Evolutionary conservation across 2,329 filamentous ascomycete species (phyloP).

Genomic region (Colletotrichum eleusines): DNA sequence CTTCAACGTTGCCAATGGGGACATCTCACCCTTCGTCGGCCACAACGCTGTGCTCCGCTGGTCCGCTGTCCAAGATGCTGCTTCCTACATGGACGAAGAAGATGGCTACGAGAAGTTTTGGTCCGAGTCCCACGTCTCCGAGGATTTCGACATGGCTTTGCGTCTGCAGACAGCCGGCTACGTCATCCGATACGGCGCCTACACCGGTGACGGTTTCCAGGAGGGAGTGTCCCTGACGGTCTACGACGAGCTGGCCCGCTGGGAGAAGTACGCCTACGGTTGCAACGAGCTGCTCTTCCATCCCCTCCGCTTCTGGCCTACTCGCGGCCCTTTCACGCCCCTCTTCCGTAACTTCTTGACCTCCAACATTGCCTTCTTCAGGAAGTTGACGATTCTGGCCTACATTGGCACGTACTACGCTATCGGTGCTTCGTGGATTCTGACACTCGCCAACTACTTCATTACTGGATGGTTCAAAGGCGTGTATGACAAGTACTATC

Average conservation of each 20-base stretch:
- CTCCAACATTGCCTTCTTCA: slow-evolving; percentile 72
- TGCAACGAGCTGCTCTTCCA: slow-evolving; percentile 79
- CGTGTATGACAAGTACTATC: slow-evolving; percentile 74
- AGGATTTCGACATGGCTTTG: slow-evolving; percentile 82
- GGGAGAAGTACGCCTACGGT: slow-evolving; percentile 81
- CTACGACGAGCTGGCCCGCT: slow-evolving; percentile 78
- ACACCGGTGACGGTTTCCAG: slow-evolving; percentile 77
- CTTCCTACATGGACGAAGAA: slow-evolving; percentile 56
- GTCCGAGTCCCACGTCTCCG: slow-evolving; percentile 81
- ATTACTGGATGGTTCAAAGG: slow-evolving; percentile 79
- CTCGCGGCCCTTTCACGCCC: slow-evolving; percentile 72
- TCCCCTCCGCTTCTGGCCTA: slow-evolving; percentile 72
- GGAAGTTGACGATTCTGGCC: slow-evolving; percentile 78
- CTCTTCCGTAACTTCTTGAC: slow-evolving; percentile 72
- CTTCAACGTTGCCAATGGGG: slow-evolving; percentile 77
- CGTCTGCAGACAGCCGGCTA: slow-evolving; percentile 78
- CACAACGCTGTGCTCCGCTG: slow-evolving; percentile 83
- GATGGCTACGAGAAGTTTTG: slow-evolving; percentile 76
- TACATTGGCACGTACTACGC: slow-evolving; percentile 77
- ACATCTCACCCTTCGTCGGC: slow-evolving; percentile 81
- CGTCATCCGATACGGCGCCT: slow-evolving; percentile 75
- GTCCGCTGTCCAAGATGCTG: slow-evolving; percentile 57
- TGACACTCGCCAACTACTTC: slow-evolving; percentile 78
- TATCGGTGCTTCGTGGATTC: slow-evolving; percentile 74
- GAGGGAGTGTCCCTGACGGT: slow-evolving; percentile 80